Evolutionary conservation across 2,329 filamentous ascomycete species (phyloP), one percentile per base, ranked within the genome.

Genomic region (Clonostachys rhizophaga): DNA sequence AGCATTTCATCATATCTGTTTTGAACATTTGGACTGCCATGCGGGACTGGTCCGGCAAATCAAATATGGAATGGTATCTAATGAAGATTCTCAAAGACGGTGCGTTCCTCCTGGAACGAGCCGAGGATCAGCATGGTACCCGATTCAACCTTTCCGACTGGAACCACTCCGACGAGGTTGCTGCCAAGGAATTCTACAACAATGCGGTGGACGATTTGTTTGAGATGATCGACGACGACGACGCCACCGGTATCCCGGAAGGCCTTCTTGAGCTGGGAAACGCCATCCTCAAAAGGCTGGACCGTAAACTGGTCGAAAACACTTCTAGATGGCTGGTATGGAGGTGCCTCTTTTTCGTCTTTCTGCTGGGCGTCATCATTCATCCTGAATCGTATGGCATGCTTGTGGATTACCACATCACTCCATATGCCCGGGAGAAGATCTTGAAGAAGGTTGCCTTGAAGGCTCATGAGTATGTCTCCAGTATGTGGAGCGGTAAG

Each of bases 21-120:
- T 77, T 99, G 44, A 91, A 94, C 64, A 84, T 89, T 48, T 97
- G 91, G 88, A 84, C 89, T 45, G 78, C 83, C 47, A 88, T 91
- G 78, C 84, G 89, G 52, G 86, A 91, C 65, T 97, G 92, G 91
- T 87, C 89, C 39, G 90, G 90, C 48, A 91, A 87, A 58, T 82
- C 86, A 55, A 94, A 91, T 53, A 84, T 99, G 75, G 91, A 96
- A 68, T 87, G 90, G 68, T 97, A 92, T 64, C 79, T 99, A 12
- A 94, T 96, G 88, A 89, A 94, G 62, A 89, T 95, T 50, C 79
- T 99, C 34, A 89, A 96, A 67, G 88, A 95, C 57, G 94, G 94
- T 54, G 87, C 91, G 37, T 96, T 96, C 61, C 75, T 97, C 48
- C 75, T 96, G 56, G 91, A 96, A 60, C 85, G 87, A 60, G 84